Conservation (phyloP, 2,329 filamentous ascomycete species). For the Xylaria sp. region DNA sequence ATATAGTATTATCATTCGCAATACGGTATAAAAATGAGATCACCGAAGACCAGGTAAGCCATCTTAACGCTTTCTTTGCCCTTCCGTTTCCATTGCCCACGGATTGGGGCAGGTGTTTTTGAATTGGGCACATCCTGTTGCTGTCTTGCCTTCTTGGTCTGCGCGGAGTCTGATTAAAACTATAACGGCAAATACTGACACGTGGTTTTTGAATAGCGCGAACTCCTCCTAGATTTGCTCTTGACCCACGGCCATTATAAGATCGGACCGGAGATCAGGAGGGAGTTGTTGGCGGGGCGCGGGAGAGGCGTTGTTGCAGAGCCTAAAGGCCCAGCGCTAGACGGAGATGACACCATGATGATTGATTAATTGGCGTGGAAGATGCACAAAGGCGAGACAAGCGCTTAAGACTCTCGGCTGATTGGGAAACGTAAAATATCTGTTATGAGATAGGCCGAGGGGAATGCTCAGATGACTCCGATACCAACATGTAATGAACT, state of each 20-base stretch:
- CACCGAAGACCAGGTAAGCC: slow-evolving; percentile 79
- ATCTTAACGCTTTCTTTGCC: not conserved
- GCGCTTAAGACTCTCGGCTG: not conserved
- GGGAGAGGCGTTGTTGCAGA: slow-evolving; percentile 81
- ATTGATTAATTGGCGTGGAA: slow-evolving; percentile 58
- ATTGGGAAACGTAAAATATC: not conserved
- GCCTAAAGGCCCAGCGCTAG: slow-evolving; percentile 63
- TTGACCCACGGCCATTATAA: slow-evolving; percentile 85
- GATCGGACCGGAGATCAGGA: slow-evolving; percentile 89
- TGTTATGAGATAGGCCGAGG: not conserved
- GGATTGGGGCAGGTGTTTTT: not conserved
- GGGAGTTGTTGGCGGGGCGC: slow-evolving; percentile 87
- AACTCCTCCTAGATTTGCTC: slow-evolving; percentile 88
- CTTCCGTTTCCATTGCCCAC: not conserved
- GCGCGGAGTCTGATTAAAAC: not conserved
- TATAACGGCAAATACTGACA: slow-evolving; percentile 20
- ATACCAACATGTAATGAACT: slow-evolving; percentile 35
- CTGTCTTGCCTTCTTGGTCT: not conserved
- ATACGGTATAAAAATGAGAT: slow-evolving; percentile 96
- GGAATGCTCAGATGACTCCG: slow-evolving; percentile 1
- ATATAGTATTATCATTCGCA: slow-evolving; percentile 80
- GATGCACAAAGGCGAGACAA: not conserved
- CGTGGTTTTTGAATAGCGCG: slow-evolving; percentile 59
- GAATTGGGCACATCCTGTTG: not conserved
- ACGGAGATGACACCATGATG: slow-evolving; percentile 94